Base-by-base conservation (phyloP, 306 rosid genomes). In the Corylus americana region DNA sequence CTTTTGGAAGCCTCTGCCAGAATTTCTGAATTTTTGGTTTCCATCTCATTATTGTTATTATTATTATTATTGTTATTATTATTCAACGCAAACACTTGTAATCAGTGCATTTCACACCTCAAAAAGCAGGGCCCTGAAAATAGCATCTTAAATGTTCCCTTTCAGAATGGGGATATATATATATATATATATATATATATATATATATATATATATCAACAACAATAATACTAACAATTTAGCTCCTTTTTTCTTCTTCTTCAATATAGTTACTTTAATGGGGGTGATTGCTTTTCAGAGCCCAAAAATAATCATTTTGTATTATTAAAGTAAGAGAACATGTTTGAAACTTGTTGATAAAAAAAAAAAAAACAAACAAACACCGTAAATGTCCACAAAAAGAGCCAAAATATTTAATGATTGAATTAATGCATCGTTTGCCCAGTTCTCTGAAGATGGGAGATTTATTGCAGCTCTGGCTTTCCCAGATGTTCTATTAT, bases 361-460 rank as follows among this genome's bases (percentile, higher is more conserved):
- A 6, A 61, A 11, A 61, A 27, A 12, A 7, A 2, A 1, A 27
- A 61, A 47, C 55, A 69, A 68, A 20, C 45, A 53, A 81, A 77
- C 63, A 79, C 78, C 83, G 77, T 84, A 83, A 82, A 77, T 84
- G 83, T 79, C 68, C 66, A 79, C 45, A 73, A 78, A 7, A 72
- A 83, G 35, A 31, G 35, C 35, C 90, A 70, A 57, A 79, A 82
- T 71, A 68, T 80, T 67, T 51, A 77, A 89, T 78, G 88, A 81
- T 14, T 62, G 75, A 68, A 64, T 74, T 88, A 82, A 74, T 82
- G 87, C 88, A 73, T 80, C 85, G 87, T 86, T 86, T 88, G 82
- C 87, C 86, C 74, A 82, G 78, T 79, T 82, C 77, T 83, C 84
- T 31, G 2, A 83, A 76, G 80, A 79, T 73, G 77, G 73, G 86